Evolutionary conservation across 2,329 filamentous ascomycete species (phyloP).

Genomic region (Fusarium illudens): DNA sequence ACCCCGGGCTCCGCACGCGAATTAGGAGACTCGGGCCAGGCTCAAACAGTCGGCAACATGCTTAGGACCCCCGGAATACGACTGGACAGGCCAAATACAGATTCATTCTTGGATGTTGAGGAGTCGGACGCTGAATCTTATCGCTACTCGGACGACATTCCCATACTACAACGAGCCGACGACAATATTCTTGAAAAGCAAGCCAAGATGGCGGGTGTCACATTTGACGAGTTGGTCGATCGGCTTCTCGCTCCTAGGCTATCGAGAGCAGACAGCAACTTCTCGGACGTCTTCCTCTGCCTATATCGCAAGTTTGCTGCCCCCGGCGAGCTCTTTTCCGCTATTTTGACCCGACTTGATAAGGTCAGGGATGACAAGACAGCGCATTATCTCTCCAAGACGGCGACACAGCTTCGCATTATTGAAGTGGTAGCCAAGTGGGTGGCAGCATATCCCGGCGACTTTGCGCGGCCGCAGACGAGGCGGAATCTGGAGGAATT

Average conservation of each 20-base stretch:
- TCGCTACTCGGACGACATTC: constrained; percentile 72
- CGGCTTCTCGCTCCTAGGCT: constrained; percentile 83
- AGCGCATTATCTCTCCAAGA: constrained; percentile 77
- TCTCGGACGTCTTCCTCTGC: constrained; percentile 87
- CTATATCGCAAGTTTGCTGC: constrained; percentile 93
- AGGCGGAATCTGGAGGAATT: constrained; percentile 78
- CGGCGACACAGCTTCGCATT: constrained; percentile 82
- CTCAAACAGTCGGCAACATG: constrained; percentile 59
- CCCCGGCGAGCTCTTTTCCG: constrained; percentile 78
- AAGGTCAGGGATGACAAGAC: constrained; percentile 71
- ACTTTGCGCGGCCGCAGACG: constrained; percentile 84
- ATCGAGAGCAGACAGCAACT: constrained; percentile 89
- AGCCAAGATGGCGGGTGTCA: constrained; percentile 61
- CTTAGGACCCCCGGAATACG: constrained; percentile 62
- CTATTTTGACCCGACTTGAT: constrained; percentile 81
- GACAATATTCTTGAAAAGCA: constrained; percentile 64
- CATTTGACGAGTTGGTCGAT: constrained; percentile 80
- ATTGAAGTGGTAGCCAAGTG: constrained; percentile 87
- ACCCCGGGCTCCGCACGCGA: constrained; percentile 20
- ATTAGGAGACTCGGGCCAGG: constrained; percentile 27
- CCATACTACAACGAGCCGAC: constrained; percentile 72
- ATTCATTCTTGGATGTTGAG: constrained; percentile 72
- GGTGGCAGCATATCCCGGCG: constrained; percentile 89
- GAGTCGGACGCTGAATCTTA: constrained; percentile 75
- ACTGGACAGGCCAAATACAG: constrained; percentile 56